Base-by-base conservation (phyloP, 352 stramenopile species). In the Blastocystis sp. region DNA sequence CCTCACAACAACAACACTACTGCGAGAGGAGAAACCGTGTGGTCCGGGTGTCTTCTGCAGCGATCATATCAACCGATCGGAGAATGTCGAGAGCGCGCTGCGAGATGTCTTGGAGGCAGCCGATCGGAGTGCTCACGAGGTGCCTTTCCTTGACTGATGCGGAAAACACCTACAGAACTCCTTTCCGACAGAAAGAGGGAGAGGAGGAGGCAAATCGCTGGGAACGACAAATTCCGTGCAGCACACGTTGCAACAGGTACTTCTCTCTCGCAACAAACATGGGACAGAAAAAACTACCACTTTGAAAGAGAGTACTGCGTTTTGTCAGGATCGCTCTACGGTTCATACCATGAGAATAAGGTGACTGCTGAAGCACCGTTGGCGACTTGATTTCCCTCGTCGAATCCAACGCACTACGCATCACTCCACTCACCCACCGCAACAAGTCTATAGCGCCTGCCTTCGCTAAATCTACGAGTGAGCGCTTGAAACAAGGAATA, bases 101-200 rank as follows among this genome's bases (percentile, higher is more conserved):
- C 2, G 43, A 64, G n/a, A 79, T n/a, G 38, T 79, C 69, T 14
- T 64, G 21, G 14, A 79, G 19, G 38, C 69, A 79, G 19, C 69
- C 69, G 38, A 79, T 79, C 3, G 69, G 69, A 21, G 69, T 79
- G 52, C 69, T 79, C 4, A 79, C 69, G n/a, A 79, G 69, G 28
- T 79, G 69, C 21, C 69, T 79, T 62, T 2, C 2, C 9, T 19
- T 23, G 34, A 79, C n/a, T 23, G 3, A 60, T 5, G 1, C 17
- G 5, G n/a, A 23, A 2, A 10, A 21, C 4, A 34, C 7, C 43
- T 62, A 79, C 69, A 79, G 69, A 45, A 43, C 38, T 64, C 69
- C 69, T 1, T 40, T 40, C 62, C 34, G 2, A 5, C 19, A 38
- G 52, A 53, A 77, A 56, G 23, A 34, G n/a, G 52, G 21, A 38